Evolutionary conservation across 108 stramenopile genomes (phyloP), one percentile per base, ranked within the genome.

Genomic region (Discostella stelligeroides): DNA sequence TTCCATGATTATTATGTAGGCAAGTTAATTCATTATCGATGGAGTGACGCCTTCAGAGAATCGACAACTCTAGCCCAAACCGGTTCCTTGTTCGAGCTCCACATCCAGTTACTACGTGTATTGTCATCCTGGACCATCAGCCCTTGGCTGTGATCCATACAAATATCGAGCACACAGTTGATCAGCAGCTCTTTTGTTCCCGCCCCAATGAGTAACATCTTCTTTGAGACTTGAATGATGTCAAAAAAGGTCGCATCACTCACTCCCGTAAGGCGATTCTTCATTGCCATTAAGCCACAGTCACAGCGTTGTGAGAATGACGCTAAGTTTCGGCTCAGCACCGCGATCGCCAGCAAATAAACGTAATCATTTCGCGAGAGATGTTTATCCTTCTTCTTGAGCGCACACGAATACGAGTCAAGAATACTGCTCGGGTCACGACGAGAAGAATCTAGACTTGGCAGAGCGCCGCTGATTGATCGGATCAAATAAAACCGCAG

Each of bases 201-300:
- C 24, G 1, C 7, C 21, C 66, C 65, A 41, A 28, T 60, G 38
- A 30, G 34, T 10, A 79, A 59, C 46, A 79, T 60, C 17, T 51
- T 60, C 54, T 60, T 20, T 28, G 49, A 66, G 23, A 66, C 66
- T 13, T 39, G 37, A 38, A 60, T 34, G 46, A 79, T 61, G 25
- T 79, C 77, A 49, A 61, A 72, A 29, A 79, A 67, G 38, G 53
- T 25, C 27, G 65, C 57, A 9, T 48, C 42, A 41, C 41, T 25
- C 37, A 79, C 50, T 18, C 70, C 77, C 20, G 45, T 46, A 0
- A 79, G 66, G 9, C 77, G 70, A 12, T 79, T 70, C 42, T 75
- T 82, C 78, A 82, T 79, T n/a, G 81, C 72, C 60, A 69, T 43
- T n/a, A 82, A 42, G 11, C 81, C 81, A 65, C 81, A 75, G 18